These are phyloP conservation scores for Trebouxia sp. DNA, from an alignment of 139 green algal genomes.

Conservation along the genomic window DNA sequence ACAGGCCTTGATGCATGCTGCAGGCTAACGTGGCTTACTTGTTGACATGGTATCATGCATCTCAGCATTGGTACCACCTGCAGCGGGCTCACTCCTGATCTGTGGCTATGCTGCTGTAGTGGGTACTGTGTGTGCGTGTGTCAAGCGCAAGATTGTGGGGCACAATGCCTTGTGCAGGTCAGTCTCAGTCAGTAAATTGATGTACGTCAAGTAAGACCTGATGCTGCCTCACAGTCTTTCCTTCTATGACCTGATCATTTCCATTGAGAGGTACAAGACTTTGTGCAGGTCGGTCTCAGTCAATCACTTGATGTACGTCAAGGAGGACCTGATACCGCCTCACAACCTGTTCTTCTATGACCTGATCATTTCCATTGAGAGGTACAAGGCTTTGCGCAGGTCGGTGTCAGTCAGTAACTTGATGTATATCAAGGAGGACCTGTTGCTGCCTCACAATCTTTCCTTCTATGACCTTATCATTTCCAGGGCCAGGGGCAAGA, in stretches of 20 bases:
- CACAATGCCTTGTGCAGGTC: conserved; percentile 31
- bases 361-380: conserved; percentile 94
- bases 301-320: conserved; percentile 95
- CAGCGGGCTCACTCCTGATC: no score
- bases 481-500: conserved; percentile 90
- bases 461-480: conserved; percentile 98
- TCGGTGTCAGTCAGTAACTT: conserved; percentile 68
- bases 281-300: conserved; percentile 37
- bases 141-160: no score
- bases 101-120: no score
- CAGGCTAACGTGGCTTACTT: no score
- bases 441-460: conserved; percentile 89
- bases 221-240: conserved; percentile 89
- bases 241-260: conserved; percentile 97
- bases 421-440: conserved; percentile 98
- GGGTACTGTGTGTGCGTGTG: no score
- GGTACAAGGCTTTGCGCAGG: conserved; percentile 49
- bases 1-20: no score
- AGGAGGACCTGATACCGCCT: conserved; percentile 93
- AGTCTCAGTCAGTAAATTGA: conserved; percentile 69
- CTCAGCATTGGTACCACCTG: no score
- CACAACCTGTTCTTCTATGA: conserved; percentile 93
- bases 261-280: conserved; percentile 85
- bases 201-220: conserved; percentile 97
- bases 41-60: no score